Evolutionary conservation across 2,329 filamentous ascomycete genomes (phyloP), one percentile per base, ranked within the genome.

Genomic region (Pseudopithomyces chartarum): DNA sequence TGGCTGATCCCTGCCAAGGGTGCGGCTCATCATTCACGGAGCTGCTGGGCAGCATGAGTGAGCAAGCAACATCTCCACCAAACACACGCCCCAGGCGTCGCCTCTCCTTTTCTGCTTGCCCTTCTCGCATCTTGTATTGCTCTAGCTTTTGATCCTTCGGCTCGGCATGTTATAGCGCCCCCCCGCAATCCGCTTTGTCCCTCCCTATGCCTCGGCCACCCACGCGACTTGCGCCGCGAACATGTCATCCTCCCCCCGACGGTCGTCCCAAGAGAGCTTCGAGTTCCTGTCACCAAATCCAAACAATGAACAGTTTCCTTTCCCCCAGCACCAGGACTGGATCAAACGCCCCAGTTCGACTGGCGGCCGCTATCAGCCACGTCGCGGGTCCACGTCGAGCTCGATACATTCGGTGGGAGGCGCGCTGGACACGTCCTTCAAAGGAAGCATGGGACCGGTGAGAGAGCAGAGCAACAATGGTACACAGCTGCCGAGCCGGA

Each of bases 321-420:
- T 89, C 82, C 81, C 82, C 7, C 71, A 84, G 82, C 76, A 85
- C 83, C 75, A 85, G 79, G 86, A 88, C 55, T 72, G 70, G 60
- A 67, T 77, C 39, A 68, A 66, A 66, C 80, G 83, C 56, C 79
- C 81, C 59, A 77, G 73, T 54, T 81, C 82, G 34, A 76, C 74
- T 22, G 60, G 77, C 69, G 60, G 77, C 69, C 68, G 82, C 61
- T 83, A 84, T 66, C 73, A 73, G 54, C 81, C 85, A 46, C 83
- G 93, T 71, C 85, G 92, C 76, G 90, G 87, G 60, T 98, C 95
- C 53, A 90, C 88, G 23, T 89, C 93, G 43, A 96, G 92, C 80
- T 97, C 94, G 20, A 86, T 94, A 65, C 87, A 89, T 71, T 97
- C 93, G 32, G 87, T 96, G 72, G 92, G 92, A 59, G 92, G 92